A percentile compares a stretch with the other conserved stretches of the same genome.
Evolutionary conservation across 768 basidiomycete species (phyloP).

Genomic region (Rhizopogon vulgaris): DNA sequence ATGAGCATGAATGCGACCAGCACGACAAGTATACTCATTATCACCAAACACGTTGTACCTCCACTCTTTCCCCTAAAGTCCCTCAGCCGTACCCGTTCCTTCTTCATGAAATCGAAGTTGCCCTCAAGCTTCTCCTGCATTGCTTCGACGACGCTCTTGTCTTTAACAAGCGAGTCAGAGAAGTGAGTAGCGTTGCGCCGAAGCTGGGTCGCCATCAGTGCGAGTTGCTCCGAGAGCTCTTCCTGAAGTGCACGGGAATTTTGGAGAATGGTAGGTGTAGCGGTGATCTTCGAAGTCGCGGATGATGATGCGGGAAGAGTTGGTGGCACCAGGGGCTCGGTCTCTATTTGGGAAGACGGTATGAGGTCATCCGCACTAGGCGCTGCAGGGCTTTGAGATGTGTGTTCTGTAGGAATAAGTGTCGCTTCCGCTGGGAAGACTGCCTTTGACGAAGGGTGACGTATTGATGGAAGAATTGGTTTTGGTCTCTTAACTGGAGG

Average conservation of each 20-base stretch:
- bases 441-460: conserved; percentile 29
- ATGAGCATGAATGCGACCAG: conserved; percentile 62
- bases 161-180: conserved; percentile 62
- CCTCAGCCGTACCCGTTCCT: conserved; percentile 53
- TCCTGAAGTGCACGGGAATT: conserved; percentile 65
- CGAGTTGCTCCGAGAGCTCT: conserved; percentile 68
- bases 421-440: conserved; percentile 9
- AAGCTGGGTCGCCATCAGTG: conserved; percentile 83
- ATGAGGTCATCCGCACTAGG: conserved; percentile 27
- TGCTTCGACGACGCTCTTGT: conserved; percentile 62
- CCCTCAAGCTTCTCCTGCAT: conserved; percentile 70
- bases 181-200: conserved; percentile 81
- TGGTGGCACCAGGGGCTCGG: conserved; percentile 9
- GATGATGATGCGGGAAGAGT: conserved; percentile 18
- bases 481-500: conserved; percentile 35
- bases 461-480: conserved; percentile 50
- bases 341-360: conserved; percentile 28
- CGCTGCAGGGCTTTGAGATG: conserved; percentile 5
- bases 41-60: conserved; percentile 66
- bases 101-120: conserved; percentile 64
- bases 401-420: conserved; percentile 19
- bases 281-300: conserved; percentile 28
- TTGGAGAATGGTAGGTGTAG: conserved; percentile 38
- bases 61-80: conserved; percentile 59
- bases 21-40: conserved; percentile 62